Base-by-base conservation (phyloP, 805 yeast genomes). In the Candida piceae region DNA sequence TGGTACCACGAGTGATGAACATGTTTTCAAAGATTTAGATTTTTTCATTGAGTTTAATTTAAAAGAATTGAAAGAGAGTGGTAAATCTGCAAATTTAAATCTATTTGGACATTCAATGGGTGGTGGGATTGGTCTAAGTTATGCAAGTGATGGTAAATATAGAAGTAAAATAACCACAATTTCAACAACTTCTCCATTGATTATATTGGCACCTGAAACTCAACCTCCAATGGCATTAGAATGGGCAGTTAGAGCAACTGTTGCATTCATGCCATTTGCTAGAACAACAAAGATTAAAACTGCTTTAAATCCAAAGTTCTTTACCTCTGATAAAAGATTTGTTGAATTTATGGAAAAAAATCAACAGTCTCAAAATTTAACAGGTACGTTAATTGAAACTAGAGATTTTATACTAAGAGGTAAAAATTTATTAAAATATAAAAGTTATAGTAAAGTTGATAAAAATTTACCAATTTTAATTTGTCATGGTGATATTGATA, bases 31-130 rank as follows among this genome's bases (percentile, higher is more conserved):
- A 18, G 89, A 80, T 52, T 62, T 84, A 47, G 78, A 80, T 38
- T 72, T 64, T 49, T 72, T 84, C 55, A 57, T 80, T 36, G 62
- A 72, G 38, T 52, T 52, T 31, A 70, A 69, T 35, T 48, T 69
- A 16, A 66, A 68, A 15, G 63, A 64, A 20, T 42, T 58, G 35
- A 35, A 38, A 12, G 17, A 52, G 16, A 31, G 52, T 20, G 48
- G 40, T 8, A 40, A 41, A 13, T 37, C 46, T 1, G 66, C 64
- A 32, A 72, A 72, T 42, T 47, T 82, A 22, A 70, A 64, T 47
- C 50, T 84, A 31, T 63, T 72, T 50, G 88, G 90, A 1, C 86
- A 79, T 46, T 82, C 88, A 8, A 82, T 84, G 89, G 95, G 95
- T 34, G 90, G 90, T 16, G 89, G 82, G 0, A 76, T 84, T 34